phyloP scores from a whole-genome alignment of 768 basidiomycete species.

The Xanthoconium stramineum region DNA sequence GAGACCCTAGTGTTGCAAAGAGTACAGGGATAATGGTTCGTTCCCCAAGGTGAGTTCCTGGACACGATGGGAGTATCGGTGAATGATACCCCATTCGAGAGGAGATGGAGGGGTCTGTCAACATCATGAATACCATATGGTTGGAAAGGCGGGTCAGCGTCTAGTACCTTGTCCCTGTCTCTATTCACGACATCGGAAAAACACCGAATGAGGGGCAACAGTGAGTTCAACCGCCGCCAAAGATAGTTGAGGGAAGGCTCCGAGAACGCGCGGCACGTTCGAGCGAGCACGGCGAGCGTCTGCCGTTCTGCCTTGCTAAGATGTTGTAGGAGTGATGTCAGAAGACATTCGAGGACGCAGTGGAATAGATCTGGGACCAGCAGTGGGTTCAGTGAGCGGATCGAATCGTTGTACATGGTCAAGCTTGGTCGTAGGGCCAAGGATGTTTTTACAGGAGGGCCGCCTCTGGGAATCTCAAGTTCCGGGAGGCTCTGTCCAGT shows the following conservation, averaged over 20 bases:
- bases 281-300: neutral
- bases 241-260: too few species aligned
- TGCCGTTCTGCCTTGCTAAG: neutral
- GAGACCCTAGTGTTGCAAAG: neutral
- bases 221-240: neutral
- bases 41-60: too few species aligned
- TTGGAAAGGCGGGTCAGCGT: neutral
- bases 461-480: too few species aligned
- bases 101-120: neutral
- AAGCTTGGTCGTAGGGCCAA: too few species aligned
- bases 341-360: neutral
- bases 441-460: too few species aligned
- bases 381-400: neutral
- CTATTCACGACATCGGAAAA: neutral
- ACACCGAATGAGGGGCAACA: neutral
- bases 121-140: neutral
- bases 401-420: neutral
- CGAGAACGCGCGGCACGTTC: too few species aligned
- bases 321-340: neutral
- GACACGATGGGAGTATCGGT: neutral
- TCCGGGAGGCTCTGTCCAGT: too few species aligned
- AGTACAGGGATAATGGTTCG: neutral
- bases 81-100: neutral
- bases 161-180: neutral
- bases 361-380: neutral